Conservation (phyloP, 768 basidiomycete species). For the Strobilomyces echinocephalus region DNA sequence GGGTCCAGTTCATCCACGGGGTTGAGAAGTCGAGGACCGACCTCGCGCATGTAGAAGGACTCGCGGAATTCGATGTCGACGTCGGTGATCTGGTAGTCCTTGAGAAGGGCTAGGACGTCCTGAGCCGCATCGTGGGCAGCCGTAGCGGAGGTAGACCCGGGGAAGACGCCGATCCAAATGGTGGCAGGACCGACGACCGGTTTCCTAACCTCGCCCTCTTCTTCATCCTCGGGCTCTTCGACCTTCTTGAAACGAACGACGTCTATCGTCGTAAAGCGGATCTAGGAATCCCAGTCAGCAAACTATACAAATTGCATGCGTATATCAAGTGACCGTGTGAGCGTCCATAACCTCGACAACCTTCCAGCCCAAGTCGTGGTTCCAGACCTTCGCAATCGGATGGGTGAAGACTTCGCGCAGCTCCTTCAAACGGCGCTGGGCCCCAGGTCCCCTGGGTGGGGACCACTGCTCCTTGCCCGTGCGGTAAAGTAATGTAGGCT, state of each 20-base stretch:
- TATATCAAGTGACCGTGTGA: background rate
- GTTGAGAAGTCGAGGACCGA: background rate
- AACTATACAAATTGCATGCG: background rate
- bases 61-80: background rate
- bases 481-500: background rate
- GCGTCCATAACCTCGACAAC: background rate
- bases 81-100: background rate
- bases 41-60: background rate
- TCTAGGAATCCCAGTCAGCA: background rate
- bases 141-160: background rate
- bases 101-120: background rate
- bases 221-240: background rate
- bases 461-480: background rate
- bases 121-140: background rate
- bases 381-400: background rate
- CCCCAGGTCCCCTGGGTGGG: background rate
- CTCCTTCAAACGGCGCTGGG: background rate
- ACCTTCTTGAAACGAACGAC: background rate
- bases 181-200: background rate
- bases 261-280: background rate
- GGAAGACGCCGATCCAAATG: background rate
- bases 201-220: background rate
- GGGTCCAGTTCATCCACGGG: background rate
- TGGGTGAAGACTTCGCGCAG: background rate
- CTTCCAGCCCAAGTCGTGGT: background rate